phyloP scores from a whole-genome alignment of 305 asterid species.

The Solanum hybrid region DNA sequence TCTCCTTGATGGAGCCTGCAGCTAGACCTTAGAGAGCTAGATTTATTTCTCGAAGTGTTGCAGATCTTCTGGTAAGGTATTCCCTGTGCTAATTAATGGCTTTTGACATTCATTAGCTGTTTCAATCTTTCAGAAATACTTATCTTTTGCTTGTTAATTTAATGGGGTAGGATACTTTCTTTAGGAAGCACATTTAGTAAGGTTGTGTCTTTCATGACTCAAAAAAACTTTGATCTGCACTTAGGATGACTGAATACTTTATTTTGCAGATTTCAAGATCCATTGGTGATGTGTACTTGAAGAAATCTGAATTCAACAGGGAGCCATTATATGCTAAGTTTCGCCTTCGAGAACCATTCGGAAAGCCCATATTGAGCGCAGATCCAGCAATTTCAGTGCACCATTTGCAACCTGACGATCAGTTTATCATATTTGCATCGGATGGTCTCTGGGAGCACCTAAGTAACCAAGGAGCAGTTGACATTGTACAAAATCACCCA shows the following conservation, averaged over 20 bases:
- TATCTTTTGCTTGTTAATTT: neutral
- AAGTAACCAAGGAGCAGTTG: slow-evolving; percentile 80
- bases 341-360: slow-evolving; percentile 66
- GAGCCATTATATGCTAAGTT: slow-evolving; percentile 76
- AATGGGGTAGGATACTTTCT: neutral
- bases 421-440: slow-evolving; percentile 74
- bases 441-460: slow-evolving; percentile 98
- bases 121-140: neutral
- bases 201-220: neutral
- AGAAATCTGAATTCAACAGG: slow-evolving; percentile 76
- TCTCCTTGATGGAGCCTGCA: neutral
- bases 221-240: neutral
- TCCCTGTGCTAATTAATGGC: neutral
- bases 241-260: slow-evolving; percentile 2
- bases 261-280: slow-evolving; percentile 70
- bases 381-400: slow-evolving; percentile 72
- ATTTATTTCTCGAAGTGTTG: neutral
- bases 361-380: slow-evolving; percentile 65
- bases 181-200: neutral
- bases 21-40: neutral
- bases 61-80: neutral
- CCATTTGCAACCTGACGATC: slow-evolving; percentile 62
- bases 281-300: slow-evolving; percentile 80
- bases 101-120: neutral
- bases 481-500: slow-evolving; percentile 68